A percentile compares a stretch with the other conserved stretches of the same genome.
These are phyloP conservation scores for Mucor circinelloides DNA, from an alignment of 371 early-diverging fungal genomes.

Conservation along the genomic window DNA sequence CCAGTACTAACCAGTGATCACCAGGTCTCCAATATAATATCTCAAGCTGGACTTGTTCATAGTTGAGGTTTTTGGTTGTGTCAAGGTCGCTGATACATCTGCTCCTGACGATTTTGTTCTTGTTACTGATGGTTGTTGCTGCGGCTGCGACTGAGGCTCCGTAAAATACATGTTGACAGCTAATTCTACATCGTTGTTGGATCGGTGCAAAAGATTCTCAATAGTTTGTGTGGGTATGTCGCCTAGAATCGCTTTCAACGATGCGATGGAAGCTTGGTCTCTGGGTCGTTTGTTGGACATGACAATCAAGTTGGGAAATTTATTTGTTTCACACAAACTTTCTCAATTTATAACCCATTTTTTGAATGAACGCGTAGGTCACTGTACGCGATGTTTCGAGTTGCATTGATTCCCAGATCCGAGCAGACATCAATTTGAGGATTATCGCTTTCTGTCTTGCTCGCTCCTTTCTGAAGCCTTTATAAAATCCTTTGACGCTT, in stretches of 20 bases:
- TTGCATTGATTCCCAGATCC: background rate
- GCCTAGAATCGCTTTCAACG: conserved; percentile 16
- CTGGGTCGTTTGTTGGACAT: conserved; percentile 21
- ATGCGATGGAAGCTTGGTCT: conserved; percentile 14
- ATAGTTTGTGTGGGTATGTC: conserved; percentile 3
- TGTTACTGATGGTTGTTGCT: background rate
- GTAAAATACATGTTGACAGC: conserved; percentile 29
- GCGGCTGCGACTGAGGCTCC: conserved; percentile 10
- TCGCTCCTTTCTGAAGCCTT: too few species aligned
- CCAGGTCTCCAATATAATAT: conserved; percentile 43
- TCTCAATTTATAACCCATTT: background rate
- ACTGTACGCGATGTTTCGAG: conserved; percentile 1
- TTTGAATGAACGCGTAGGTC: background rate
- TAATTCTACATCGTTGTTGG: conserved; percentile 26
- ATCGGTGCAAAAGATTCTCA: conserved; percentile 11
- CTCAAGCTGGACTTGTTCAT: background rate
- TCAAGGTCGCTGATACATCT: too few species aligned
- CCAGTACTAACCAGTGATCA: conserved; percentile 23
- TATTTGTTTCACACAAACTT: background rate
- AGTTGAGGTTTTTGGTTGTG: background rate
- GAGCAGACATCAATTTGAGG: too few species aligned
- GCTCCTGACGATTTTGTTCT: background rate
- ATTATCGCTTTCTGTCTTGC: too few species aligned
- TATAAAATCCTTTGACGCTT: too few species aligned
- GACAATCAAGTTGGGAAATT: background rate